Evolutionary conservation across 2,329 filamentous ascomycete genomes (phyloP).

Genomic region (Rutstroemia sp.): DNA sequence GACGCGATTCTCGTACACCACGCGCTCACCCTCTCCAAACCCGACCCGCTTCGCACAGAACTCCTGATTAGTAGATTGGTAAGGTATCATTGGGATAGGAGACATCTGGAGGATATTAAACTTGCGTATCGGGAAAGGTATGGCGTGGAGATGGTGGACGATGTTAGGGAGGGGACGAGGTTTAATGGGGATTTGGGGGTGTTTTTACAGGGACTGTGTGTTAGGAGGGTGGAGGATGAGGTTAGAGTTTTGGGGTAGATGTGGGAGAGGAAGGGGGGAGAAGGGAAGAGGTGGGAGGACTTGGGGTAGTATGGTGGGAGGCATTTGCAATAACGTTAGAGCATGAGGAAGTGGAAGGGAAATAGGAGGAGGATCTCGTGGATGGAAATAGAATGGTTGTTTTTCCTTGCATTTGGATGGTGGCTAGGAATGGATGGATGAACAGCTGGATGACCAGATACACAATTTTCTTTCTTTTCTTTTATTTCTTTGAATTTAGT

Average conservation of each 20-base stretch:
- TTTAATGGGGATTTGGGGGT: slow-evolving; percentile 59
- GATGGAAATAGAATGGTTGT: neutral
- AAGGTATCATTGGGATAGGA: slow-evolving; percentile 84
- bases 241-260: slow-evolving; percentile 38
- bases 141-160: slow-evolving; percentile 63
- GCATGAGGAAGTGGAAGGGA: too few relatives aligned
- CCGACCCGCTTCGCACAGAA: slow-evolving; percentile 68
- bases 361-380: too few relatives aligned
- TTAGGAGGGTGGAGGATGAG: slow-evolving; percentile 52
- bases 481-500: too few relatives aligned
- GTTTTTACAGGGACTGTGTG: slow-evolving; percentile 66
- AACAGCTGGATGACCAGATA: too few relatives aligned
- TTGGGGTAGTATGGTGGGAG: too few relatives aligned
- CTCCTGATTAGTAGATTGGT: slow-evolving; percentile 83
- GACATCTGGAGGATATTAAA: slow-evolving; percentile 75
- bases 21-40: slow-evolving; percentile 64
- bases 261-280: neutral
- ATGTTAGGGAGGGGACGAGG: slow-evolving; percentile 68
- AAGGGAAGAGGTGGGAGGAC: neutral
- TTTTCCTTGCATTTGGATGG: too few relatives aligned
- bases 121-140: slow-evolving; percentile 74
- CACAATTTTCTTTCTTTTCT: too few relatives aligned
- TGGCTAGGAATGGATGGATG: too few relatives aligned
- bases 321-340: too few relatives aligned
- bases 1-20: slow-evolving; percentile 89